phyloP scores from a whole-genome alignment of 2,329 filamentous ascomycete genomes.

The Fusarium brachygibbosum region DNA sequence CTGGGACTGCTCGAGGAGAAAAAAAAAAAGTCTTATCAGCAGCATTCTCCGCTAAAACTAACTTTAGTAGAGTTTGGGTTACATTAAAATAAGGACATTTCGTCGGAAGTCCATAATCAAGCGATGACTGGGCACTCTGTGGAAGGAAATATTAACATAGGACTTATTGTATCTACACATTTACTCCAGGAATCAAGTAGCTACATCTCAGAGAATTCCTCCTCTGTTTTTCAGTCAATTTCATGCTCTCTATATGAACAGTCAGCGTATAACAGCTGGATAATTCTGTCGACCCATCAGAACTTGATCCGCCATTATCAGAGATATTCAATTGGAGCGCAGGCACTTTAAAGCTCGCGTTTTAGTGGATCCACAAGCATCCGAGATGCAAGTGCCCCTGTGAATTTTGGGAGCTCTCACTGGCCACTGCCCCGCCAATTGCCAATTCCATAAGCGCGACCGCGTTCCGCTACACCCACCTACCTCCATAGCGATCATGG shows the following conservation, averaged over 20 bases:
- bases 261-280: background rate
- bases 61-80: background rate
- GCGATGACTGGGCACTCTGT: background rate
- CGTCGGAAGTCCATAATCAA: background rate
- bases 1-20: background rate
- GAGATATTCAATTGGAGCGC: slow-evolving; percentile 24
- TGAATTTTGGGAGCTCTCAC: slow-evolving; percentile 17
- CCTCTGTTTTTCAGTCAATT: background rate
- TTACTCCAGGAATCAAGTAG: background rate
- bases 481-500: background rate
- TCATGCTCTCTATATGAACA: background rate
- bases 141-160: background rate
- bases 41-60: slow-evolving; percentile 28
- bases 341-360: slow-evolving; percentile 37
- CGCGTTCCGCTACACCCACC: slow-evolving; percentile 26
- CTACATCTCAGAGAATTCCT: background rate
- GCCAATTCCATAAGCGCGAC: slow-evolving; percentile 19
- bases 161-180: too few relatives aligned
- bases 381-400: slow-evolving; percentile 6
- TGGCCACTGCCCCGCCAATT: slow-evolving; percentile 34
- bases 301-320: slow-evolving; percentile 19
- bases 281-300: slow-evolving; percentile 2
- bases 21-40: slow-evolving; percentile 37
- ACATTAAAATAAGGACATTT: slow-evolving; percentile 12
- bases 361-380: slow-evolving; percentile 5